Conservation (phyloP, 179 eudicot species). For the Nepenthes alata region DNA sequence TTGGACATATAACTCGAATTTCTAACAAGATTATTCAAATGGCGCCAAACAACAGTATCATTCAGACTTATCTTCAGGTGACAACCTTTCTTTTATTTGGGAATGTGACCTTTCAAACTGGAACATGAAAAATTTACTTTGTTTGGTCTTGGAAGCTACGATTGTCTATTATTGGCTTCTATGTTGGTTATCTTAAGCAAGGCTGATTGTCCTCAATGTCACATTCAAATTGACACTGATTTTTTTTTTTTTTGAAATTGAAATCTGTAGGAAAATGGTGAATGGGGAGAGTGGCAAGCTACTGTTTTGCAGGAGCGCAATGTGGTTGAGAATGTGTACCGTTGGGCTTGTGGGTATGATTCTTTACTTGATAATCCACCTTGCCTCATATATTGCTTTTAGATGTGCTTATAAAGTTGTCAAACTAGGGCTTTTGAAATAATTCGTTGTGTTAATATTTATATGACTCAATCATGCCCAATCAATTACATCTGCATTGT, state of each 20-base stretch:
- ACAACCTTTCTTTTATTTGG: slow-evolving; percentile 2
- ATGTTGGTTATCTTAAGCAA: neutral
- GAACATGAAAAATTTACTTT: neutral
- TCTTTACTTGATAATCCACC: neutral
- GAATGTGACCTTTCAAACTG: neutral
- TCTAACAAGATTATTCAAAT: slow-evolving; percentile 73
- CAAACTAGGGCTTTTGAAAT: no score
- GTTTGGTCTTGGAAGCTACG: neutral
- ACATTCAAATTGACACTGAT: slow-evolving; percentile 2
- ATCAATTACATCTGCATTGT: no score
- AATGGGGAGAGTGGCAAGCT: slow-evolving; percentile 78
- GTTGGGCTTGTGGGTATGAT: slow-evolving; percentile 94
- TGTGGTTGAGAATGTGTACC: slow-evolving; percentile 66
- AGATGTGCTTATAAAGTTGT: no score
- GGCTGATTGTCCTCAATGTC: neutral
- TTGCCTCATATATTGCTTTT: no score
- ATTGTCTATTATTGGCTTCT: neutral
- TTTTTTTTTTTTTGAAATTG: neutral
- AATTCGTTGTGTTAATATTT: no score
- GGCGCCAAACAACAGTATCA: slow-evolving; percentile 35
- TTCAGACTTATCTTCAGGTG: slow-evolving; percentile 16
- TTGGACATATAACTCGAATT: slow-evolving; percentile 86
- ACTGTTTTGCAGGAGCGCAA: slow-evolving; percentile 72
- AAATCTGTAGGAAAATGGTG: slow-evolving; percentile 43
- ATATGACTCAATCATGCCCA: no score